Percentiles rank a stretch among this genome's conserved stretches.
phyloP scores from a whole-genome alignment of 2,329 filamentous ascomycete species.

The Rhinocladiella mackenziei region DNA sequence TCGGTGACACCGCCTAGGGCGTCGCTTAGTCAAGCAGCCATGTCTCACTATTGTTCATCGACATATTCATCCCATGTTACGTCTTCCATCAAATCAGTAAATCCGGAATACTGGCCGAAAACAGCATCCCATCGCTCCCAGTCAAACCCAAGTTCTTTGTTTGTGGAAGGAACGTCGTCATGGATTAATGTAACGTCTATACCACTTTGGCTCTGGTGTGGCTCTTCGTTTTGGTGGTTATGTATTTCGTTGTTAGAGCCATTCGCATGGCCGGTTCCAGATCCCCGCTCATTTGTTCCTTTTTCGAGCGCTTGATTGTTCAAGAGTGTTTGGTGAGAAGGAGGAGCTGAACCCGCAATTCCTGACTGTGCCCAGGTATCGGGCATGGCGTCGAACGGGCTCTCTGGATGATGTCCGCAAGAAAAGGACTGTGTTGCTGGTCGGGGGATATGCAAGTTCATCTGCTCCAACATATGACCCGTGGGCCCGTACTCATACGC shows the following conservation, averaged over 20 bases:
- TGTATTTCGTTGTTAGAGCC: not conserved
- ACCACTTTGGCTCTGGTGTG: constrained; percentile 1
- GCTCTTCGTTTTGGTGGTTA: not conserved
- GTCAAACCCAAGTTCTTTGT: constrained; percentile 41
- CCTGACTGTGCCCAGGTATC: no score
- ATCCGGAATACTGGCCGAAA: constrained; percentile 41
- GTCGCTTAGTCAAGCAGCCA: not conserved
- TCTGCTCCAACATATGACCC: not conserved
- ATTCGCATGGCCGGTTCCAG: not conserved
- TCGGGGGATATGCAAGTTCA: not conserved
- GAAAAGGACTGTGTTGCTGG: not conserved
- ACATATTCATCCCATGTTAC: constrained; percentile 17
- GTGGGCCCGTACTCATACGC: not conserved
- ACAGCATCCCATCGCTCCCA: constrained; percentile 50
- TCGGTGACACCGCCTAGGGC: not conserved
- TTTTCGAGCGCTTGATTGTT: not conserved
- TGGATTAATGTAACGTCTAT: constrained; percentile 1
- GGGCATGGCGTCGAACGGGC: no score
- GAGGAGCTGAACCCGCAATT: no score
- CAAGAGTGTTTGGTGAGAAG: not conserved
- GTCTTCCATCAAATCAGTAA: constrained; percentile 29
- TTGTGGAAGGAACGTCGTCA: not conserved
- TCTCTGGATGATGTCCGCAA: not conserved
- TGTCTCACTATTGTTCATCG: constrained; percentile 5
- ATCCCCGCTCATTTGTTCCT: not conserved